These are phyloP conservation scores for Testicularia cyperi DNA, from an alignment of 1,284 basidiomycete species.

Conservation along the genomic window DNA sequence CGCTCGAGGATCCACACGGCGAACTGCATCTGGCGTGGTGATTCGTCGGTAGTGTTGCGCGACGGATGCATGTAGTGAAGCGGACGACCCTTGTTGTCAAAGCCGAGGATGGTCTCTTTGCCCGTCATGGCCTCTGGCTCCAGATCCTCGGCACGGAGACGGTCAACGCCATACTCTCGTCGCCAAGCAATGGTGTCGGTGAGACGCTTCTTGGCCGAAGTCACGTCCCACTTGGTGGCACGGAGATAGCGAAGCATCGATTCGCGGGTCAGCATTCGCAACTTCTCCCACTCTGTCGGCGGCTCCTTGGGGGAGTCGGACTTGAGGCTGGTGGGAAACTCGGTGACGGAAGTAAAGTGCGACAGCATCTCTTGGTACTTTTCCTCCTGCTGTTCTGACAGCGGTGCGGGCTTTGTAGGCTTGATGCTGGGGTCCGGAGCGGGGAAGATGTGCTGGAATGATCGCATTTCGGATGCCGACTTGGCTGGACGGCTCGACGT, in stretches of 20 bases:
- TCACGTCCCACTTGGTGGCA: slow-evolving; percentile 61
- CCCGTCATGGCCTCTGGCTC: slow-evolving; percentile 59
- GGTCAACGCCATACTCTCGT: slow-evolving; percentile 61
- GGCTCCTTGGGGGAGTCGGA: slow-evolving; percentile 21
- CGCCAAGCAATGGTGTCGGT: slow-evolving; percentile 61
- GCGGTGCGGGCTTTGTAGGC: slow-evolving; percentile 21
- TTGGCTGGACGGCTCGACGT: slow-evolving; percentile 1
- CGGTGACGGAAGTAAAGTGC: slow-evolving; percentile 34
- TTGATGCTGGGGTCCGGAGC: slow-evolving; percentile 39
- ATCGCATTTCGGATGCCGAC: slow-evolving; percentile 4
- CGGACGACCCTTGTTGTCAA: slow-evolving; percentile 60
- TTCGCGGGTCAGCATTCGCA: slow-evolving; percentile 55
- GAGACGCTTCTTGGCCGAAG: slow-evolving; percentile 55
- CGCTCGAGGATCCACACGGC: slow-evolving; percentile 62
- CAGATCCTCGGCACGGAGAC: slow-evolving; percentile 50
- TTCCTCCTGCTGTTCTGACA: slow-evolving; percentile 36
- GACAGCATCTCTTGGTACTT: slow-evolving; percentile 45
- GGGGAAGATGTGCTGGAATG: slow-evolving; percentile 43
- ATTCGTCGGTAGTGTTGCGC: slow-evolving; percentile 55
- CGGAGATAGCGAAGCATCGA: slow-evolving; percentile 60
- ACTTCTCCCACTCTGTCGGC: slow-evolving; percentile 56
- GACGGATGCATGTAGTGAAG: slow-evolving; percentile 62
- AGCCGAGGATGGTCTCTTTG: slow-evolving; percentile 61
- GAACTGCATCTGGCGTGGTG: slow-evolving; percentile 60
- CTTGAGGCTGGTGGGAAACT: slow-evolving; percentile 41